Evolutionary conservation across 306 rosid species (phyloP).

Genomic region (Ceratonia siliqua): DNA sequence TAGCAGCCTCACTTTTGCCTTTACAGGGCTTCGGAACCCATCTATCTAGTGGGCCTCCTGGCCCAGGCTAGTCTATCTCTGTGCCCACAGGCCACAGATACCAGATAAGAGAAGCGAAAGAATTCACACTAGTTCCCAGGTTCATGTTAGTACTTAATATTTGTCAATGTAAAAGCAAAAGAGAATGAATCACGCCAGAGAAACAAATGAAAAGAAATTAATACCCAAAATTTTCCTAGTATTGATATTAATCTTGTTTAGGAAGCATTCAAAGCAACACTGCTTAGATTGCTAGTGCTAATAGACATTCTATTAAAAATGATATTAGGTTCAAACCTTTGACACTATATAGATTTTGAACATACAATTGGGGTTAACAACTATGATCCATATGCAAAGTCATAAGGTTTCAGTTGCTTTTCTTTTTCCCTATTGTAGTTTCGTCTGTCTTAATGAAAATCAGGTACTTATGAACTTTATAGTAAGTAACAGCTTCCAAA

Average conservation of each 20-base stretch:
- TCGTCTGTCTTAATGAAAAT: too few species aligned
- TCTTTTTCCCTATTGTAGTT: too few species aligned
- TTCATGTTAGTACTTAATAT: background rate
- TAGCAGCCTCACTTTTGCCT: background rate
- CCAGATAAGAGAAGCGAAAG: background rate
- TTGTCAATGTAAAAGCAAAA: too few species aligned
- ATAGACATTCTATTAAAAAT: too few species aligned
- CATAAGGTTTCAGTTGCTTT: too few species aligned
- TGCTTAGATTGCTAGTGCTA: background rate
- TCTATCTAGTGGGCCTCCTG: background rate
- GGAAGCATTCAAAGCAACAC: background rate
- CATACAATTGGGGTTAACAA: background rate
- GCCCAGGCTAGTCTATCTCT: background rate
- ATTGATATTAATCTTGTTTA: background rate
- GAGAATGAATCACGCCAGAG: background rate
- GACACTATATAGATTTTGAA: background rate
- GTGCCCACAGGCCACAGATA: background rate
- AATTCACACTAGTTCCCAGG: background rate
- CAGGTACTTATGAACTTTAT: too few species aligned
- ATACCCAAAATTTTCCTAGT: background rate
- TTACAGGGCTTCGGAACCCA: background rate
- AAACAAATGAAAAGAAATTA: background rate
- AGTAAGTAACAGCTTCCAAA: too few species aligned
- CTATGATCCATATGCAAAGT: too few species aligned
- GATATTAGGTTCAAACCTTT: background rate